A percentile compares a stretch with the other conserved stretches of the same genome.
phyloP scores from a whole-genome alignment of 2,329 filamentous ascomycete genomes.

The Dactylellina cionopaga region DNA sequence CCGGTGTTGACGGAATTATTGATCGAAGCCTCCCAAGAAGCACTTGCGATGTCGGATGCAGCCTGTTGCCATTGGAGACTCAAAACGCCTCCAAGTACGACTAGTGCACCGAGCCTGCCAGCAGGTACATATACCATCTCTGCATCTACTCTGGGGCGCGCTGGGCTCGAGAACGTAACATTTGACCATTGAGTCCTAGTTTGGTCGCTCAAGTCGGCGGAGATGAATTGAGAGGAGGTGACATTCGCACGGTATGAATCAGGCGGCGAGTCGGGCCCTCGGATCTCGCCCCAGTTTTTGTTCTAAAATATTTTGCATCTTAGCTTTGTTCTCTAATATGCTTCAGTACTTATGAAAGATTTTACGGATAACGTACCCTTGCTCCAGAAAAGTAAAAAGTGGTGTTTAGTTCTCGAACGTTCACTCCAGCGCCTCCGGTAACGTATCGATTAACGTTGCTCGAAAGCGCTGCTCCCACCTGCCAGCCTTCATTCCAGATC shows the following conservation, averaged over 20 bases:
- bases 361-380: slow-evolving; percentile 32
- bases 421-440: slow-evolving; percentile 54
- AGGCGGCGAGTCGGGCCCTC: slow-evolving; percentile 17
- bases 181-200: slow-evolving; percentile 60
- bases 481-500: slow-evolving; percentile 44
- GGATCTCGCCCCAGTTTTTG: slow-evolving; percentile 42
- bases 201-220: slow-evolving; percentile 61
- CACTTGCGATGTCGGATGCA: neutral
- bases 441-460: slow-evolving; percentile 53
- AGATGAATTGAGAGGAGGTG: slow-evolving; percentile 60
- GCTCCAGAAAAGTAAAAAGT: slow-evolving; percentile 48
- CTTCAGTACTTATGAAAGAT: neutral
- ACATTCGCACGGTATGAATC: slow-evolving; percentile 54
- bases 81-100: slow-evolving; percentile 56
- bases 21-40: neutral
- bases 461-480: slow-evolving; percentile 7
- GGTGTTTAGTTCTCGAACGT: slow-evolving; percentile 49
- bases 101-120: slow-evolving; percentile 54
- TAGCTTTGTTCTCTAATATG: neutral
- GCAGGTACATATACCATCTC: slow-evolving; percentile 62
- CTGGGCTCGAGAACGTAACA: slow-evolving; percentile 57
- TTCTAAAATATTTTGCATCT: slow-evolving; percentile 4
- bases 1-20: slow-evolving; percentile 28
- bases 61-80: slow-evolving; percentile 19
- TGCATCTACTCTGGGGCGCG: slow-evolving; percentile 60